Evolutionary conservation across 192 early-diverging fungal genomes (phyloP).

Genomic region (Backusella tuberculispora): DNA sequence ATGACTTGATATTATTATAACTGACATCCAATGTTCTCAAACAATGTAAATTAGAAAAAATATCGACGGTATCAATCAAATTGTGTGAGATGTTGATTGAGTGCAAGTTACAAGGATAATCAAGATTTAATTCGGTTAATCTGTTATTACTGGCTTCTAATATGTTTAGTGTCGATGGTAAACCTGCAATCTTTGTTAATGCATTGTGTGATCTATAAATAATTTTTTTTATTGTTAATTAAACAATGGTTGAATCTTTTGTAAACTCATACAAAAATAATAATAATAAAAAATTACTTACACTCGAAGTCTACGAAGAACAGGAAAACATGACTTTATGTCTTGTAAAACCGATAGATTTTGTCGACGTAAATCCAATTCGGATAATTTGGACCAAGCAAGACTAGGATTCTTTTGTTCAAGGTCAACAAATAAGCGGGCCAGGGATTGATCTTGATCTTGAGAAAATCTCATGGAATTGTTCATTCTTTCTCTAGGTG

Average conservation of each 20-base stretch:
- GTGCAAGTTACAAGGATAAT: constrained; percentile 40
- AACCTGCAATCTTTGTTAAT: constrained; percentile 17
- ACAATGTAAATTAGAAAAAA: constrained; percentile 9
- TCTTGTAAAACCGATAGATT: background rate
- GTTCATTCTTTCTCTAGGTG: constrained; percentile 4
- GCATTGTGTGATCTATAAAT: constrained; percentile 36
- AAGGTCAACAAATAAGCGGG: background rate
- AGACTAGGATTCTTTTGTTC: constrained; percentile 8
- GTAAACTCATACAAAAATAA: too few species aligned
- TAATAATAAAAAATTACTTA: constrained; percentile 12
- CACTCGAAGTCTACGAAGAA: constrained; percentile 8
- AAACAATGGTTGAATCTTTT: background rate
- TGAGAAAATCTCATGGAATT: background rate
- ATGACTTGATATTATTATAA: constrained; percentile 46
- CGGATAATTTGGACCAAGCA: background rate
- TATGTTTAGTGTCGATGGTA: constrained; percentile 27
- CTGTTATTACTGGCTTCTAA: constrained; percentile 31
- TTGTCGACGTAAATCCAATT: background rate
- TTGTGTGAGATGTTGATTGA: constrained; percentile 50
- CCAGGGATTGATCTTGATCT: background rate
- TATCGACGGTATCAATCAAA: constrained; percentile 42
- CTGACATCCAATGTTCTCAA: constrained; percentile 44
- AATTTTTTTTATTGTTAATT: background rate
- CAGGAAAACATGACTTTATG: constrained; percentile 1
- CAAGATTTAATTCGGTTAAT: constrained; percentile 41